Percentiles rank a stretch among this genome's conserved stretches.
Conservation (phyloP, 2,329 filamentous ascomycete species). For the Tolypocladium paradoxum region DNA sequence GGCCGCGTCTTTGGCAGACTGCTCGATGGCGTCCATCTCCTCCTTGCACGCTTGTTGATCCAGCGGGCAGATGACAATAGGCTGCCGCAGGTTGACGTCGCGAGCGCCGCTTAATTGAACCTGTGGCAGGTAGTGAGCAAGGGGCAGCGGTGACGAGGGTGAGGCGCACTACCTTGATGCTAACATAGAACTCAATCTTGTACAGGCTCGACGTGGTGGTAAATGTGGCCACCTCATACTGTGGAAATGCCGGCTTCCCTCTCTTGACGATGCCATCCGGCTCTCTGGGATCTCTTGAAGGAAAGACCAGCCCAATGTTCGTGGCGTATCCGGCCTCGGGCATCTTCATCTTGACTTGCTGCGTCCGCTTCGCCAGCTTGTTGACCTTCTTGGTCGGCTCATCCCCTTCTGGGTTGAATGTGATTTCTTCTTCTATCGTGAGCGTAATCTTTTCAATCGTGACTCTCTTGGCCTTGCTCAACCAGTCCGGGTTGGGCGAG, state of each 20-base stretch:
- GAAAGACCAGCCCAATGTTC: slow-evolving; percentile 83
- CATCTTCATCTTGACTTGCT: slow-evolving; percentile 71
- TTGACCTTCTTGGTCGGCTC: slow-evolving; percentile 87
- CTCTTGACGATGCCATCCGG: slow-evolving; percentile 77
- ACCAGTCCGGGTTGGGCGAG: slow-evolving; percentile 83
- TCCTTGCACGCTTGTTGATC: slow-evolving; percentile 95
- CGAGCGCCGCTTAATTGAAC: slow-evolving; percentile 78
- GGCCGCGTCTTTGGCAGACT: slow-evolving; percentile 85
- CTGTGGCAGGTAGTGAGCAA: slow-evolving; percentile 33
- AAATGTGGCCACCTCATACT: slow-evolving; percentile 81
- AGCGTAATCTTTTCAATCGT: slow-evolving; percentile 92
- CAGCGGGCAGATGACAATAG: slow-evolving; percentile 90
- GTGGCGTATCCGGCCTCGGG: slow-evolving; percentile 89
- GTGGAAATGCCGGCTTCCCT: slow-evolving; percentile 77
- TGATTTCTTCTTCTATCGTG: slow-evolving; percentile 91
- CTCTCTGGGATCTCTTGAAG: slow-evolving; percentile 79
- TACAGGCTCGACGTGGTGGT: slow-evolving; percentile 90
- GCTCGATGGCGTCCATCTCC: slow-evolving; percentile 97
- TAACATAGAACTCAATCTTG: slow-evolving; percentile 96
- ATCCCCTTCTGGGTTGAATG: slow-evolving; percentile 96
- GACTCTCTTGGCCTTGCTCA: slow-evolving; percentile 80
- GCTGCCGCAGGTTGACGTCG: slow-evolving; percentile 81
- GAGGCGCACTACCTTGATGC: slow-evolving; percentile 61
- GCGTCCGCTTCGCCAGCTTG: slow-evolving; percentile 72
- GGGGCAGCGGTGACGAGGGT: background rate